Conservation (phyloP, 805 yeast genomes). For the Pichia cephalocereana region DNA sequence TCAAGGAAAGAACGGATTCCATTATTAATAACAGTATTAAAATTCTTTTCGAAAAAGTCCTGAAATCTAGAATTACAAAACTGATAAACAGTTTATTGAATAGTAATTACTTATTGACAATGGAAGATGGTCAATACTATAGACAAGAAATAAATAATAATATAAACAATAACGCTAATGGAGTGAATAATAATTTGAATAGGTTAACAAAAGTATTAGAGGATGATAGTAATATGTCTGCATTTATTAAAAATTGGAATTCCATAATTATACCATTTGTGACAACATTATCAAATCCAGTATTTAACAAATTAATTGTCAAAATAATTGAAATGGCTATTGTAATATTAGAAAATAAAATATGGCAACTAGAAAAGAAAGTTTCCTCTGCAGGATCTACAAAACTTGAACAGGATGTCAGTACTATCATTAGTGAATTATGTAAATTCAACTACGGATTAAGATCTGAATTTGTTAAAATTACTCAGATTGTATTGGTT, state of each 20-base stretch:
- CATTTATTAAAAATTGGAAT: slow-evolving; percentile 60
- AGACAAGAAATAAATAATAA: background rate
- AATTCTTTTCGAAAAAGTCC: slow-evolving; percentile 29
- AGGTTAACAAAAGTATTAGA: background rate
- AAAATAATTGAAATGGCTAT: slow-evolving; percentile 48
- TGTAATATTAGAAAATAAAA: slow-evolving; percentile 49
- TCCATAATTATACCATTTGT: slow-evolving; percentile 54
- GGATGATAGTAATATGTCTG: slow-evolving; percentile 11
- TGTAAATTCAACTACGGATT: slow-evolving; percentile 65
- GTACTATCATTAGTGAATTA: slow-evolving; percentile 62
- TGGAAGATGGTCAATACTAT: slow-evolving; percentile 12
- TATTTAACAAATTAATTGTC: slow-evolving; percentile 40
- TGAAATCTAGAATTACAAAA: slow-evolving; percentile 27
- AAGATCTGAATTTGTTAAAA: slow-evolving; percentile 68
- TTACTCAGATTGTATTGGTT: slow-evolving; percentile 77
- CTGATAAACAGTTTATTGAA: slow-evolving; percentile 30
- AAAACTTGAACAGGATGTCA: slow-evolving; percentile 72
- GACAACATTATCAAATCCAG: slow-evolving; percentile 26
- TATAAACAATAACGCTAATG: background rate
- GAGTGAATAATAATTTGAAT: background rate
- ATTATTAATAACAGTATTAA: slow-evolving; percentile 36
- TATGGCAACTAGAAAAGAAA: slow-evolving; percentile 56
- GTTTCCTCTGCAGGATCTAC: slow-evolving; percentile 80
- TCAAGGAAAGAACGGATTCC: slow-evolving; percentile 4
- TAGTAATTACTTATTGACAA: slow-evolving; percentile 31